Evolutionary conservation across 2,329 filamentous ascomycete genomes (phyloP), one percentile per base, ranked within the genome.

Genomic region (Chaetothyriales sp.): DNA sequence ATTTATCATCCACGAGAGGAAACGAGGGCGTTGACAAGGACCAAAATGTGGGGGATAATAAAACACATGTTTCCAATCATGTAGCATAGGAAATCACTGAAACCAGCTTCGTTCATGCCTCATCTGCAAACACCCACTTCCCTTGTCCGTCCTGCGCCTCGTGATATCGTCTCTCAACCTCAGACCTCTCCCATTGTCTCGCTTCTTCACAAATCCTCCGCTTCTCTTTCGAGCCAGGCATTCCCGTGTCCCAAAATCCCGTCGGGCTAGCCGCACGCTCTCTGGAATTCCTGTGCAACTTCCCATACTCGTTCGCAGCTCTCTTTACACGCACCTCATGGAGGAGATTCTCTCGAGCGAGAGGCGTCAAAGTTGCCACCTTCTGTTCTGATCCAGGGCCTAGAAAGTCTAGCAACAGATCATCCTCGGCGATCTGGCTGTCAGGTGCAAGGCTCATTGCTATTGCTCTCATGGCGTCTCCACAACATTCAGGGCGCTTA

Each of bases 171-270:
- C 86, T 81, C 58, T 81, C 76, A 1, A 95, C 74, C 51, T 79
- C 76, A 48, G 79, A 72, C 58, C 75, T 76, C 63, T 85, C 82
- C 54, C 78, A 70, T 60, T 74, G 74, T n/a, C 73, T 74, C 0
- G 84, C 85, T 63, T 82, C 80, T 54, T 76, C 74, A 52, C 77
- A 77, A 61, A 90, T 80, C 49, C 74, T 70, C 59, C 78, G 72
- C 25, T 82, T 69, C 67, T 95, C 86, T 65, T 97, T 92, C 1
- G 92, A 95, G 22, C 73, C 81, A 1, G 90, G 89, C 65, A 98
- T 94, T 60, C 94, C 90, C 1, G 84, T 77, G 50, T 86, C 77
- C 92, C 92, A 98, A 65, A 87, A 97, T 0, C 89, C 89, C 1
- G 88, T 87, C 10, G 92, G 89, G 8, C 85, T 87, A 45, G 71